A percentile compares a stretch with the other conserved stretches of the same genome.
phyloP scores from a whole-genome alignment of 768 basidiomycete genomes.

The Trametes villosa region DNA sequence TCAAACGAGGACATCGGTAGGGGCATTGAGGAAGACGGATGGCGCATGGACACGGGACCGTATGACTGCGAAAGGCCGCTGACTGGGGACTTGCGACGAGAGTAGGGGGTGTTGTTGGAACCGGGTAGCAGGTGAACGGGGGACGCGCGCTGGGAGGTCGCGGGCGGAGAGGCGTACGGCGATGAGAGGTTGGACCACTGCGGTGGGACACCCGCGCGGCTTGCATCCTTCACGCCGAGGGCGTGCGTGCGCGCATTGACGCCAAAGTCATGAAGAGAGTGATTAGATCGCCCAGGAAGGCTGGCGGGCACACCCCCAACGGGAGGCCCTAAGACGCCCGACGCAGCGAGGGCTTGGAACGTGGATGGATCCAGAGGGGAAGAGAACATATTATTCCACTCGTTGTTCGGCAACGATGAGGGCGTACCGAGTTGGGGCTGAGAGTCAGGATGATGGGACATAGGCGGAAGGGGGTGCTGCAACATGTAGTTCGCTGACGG shows the following conservation, averaged over 20 bases:
- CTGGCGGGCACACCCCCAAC: slow-evolving; percentile 41
- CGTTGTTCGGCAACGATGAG: slow-evolving; percentile 36
- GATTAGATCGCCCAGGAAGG: slow-evolving; percentile 45
- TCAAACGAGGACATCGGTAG: slow-evolving; percentile 24
- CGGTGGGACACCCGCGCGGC: slow-evolving; percentile 14
- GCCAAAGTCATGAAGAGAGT: slow-evolving; percentile 31
- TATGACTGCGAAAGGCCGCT: slow-evolving; percentile 43
- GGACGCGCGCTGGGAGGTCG: slow-evolving; percentile 59
- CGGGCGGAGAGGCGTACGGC: slow-evolving; percentile 29
- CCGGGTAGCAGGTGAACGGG: slow-evolving; percentile 55
- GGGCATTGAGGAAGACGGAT: slow-evolving; percentile 24
- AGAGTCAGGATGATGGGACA: slow-evolving; percentile 26
- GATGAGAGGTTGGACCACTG: slow-evolving; percentile 33
- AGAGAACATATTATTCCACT: slow-evolving; percentile 66
- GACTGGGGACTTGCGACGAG: slow-evolving; percentile 34
- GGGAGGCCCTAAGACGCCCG: slow-evolving; percentile 55
- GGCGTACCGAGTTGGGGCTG: slow-evolving; percentile 30
- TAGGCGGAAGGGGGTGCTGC: slow-evolving; percentile 26
- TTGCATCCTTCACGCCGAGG: slow-evolving; percentile 26
- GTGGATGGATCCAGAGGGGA: slow-evolving; percentile 61
- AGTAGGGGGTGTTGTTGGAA: slow-evolving; percentile 24
- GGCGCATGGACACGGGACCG: slow-evolving; percentile 24
- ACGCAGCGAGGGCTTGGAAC: slow-evolving; percentile 65
- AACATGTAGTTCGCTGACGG: slow-evolving; percentile 29
- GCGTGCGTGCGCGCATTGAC: slow-evolving; percentile 22